Evolutionary conservation across 108 stramenopile species (phyloP).

Genomic region (Pinguiococcus pyrenoidosus): DNA sequence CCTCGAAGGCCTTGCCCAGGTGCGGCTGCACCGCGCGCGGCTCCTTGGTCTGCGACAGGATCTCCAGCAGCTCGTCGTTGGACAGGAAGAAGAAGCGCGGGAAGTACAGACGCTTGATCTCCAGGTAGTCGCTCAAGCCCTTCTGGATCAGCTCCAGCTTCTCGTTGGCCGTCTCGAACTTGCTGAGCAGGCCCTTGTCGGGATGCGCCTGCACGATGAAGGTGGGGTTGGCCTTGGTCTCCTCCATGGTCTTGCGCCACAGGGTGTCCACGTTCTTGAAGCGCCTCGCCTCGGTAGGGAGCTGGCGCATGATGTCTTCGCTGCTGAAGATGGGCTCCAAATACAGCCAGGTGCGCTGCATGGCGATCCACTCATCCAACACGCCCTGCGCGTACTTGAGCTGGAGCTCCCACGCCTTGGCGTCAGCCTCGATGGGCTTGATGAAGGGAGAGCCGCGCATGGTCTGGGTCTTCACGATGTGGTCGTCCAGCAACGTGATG

Average conservation of each 20-base stretch:
- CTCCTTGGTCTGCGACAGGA: conserved; percentile 53
- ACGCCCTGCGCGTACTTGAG: conserved; percentile 45
- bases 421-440: conserved; percentile 35
- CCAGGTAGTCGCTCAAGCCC: conserved; percentile 46
- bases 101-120: conserved; percentile 52
- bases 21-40: conserved; percentile 53
- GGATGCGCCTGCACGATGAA: conserved; percentile 42
- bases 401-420: conserved; percentile 36
- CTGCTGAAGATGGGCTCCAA: conserved; percentile 51
- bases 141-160: conserved; percentile 52
- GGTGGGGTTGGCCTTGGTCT: conserved; percentile 37
- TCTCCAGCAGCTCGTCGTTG: conserved; percentile 54
- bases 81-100: conserved; percentile 57
- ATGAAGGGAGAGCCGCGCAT: conserved; percentile 54
- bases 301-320: conserved; percentile 58
- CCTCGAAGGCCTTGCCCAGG: conserved; percentile 53
- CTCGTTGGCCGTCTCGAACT: conserved; percentile 44
- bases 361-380: conserved; percentile 45
- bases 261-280: conserved; percentile 45
- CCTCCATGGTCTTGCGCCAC: conserved; percentile 44
- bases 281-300: conserved; percentile 48
- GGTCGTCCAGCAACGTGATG: conserved; percentile 49
- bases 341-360: conserved; percentile 53
- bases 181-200: conserved; percentile 37
- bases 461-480: conserved; percentile 58